Conservation (phyloP, 306 rosid species). For the Prunus campanulata region DNA sequence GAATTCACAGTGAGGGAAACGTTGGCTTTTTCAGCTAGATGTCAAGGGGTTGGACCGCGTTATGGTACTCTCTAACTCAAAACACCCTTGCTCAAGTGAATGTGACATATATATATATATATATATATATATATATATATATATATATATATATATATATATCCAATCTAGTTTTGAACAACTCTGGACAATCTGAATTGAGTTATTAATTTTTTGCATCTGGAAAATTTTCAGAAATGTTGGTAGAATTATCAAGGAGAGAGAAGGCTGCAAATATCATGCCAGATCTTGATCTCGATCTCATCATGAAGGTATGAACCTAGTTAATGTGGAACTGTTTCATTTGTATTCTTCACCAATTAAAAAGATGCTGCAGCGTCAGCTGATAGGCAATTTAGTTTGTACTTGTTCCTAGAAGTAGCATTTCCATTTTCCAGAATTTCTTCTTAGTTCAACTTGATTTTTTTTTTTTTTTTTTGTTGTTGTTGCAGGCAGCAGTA, state of each 20-base stretch:
- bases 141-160: no score
- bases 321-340: background rate
- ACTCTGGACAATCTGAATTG: background rate
- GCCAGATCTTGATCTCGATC: slow-evolving; percentile 47
- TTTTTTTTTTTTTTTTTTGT: no score
- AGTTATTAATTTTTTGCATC: background rate
- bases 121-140: no score
- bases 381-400: background rate
- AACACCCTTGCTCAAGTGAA: background rate
- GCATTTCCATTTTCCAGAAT: background rate
- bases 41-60: slow-evolving; percentile 62
- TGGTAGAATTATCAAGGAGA: slow-evolving; percentile 47
- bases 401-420: background rate
- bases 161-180: background rate
- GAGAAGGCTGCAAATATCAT: slow-evolving; percentile 39
- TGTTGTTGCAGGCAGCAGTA: slow-evolving; percentile 32
- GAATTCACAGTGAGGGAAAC: slow-evolving; percentile 61
- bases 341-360: background rate
- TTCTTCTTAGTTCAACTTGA: background rate
- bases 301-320: slow-evolving; percentile 43
- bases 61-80: slow-evolving; percentile 33
- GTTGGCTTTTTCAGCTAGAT: slow-evolving; percentile 51
- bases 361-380: no score
- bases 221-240: slow-evolving; percentile 28
- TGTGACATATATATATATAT: no score